Conservation (phyloP, 164 flowering plant genomes). For the Cinnamomum chago region DNA sequence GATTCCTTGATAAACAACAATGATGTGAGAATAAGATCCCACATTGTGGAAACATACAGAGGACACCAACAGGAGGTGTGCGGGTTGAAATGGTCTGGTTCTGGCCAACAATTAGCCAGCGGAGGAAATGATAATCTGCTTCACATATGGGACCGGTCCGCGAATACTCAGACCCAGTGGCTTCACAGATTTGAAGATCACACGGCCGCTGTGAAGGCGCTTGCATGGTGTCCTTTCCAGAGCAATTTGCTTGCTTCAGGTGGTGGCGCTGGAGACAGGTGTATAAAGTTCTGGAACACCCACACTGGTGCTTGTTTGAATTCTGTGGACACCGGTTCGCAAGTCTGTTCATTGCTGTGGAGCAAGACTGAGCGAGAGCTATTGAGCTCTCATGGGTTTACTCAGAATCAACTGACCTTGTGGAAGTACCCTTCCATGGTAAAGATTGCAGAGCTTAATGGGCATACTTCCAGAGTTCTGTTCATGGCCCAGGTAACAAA, state of each 20-base stretch:
- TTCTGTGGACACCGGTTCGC: conserved; percentile 63
- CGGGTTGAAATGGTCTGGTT: conserved; percentile 63
- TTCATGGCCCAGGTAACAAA: conserved; percentile 58
- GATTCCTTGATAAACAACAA: conserved; percentile 53
- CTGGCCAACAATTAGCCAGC: conserved; percentile 60
- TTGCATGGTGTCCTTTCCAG: conserved; percentile 75
- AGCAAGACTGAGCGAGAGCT: conserved; percentile 55
- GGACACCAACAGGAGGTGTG: conserved; percentile 66
- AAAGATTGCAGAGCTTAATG: conserved; percentile 59
- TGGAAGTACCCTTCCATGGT: conserved; percentile 78
- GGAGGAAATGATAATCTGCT: conserved; percentile 71
- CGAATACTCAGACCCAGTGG: conserved; percentile 43
- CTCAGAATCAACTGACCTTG: conserved; percentile 55
- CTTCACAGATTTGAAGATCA: conserved; percentile 64
- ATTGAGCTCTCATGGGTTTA: conserved; percentile 60
- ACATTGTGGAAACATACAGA: conserved; percentile 43
- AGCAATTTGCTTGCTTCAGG: conserved; percentile 56
- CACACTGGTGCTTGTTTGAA: conserved; percentile 65
- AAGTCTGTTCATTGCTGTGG: conserved; percentile 63
- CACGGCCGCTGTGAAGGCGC: conserved; percentile 63
- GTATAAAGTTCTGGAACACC: conserved; percentile 67
- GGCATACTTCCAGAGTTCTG: conserved; percentile 66
- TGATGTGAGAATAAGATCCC: conserved; percentile 53
- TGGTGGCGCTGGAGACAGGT: conserved; percentile 54
- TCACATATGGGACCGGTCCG: conserved; percentile 56